These are phyloP conservation scores for Sporodiniella umbellata DNA, from an alignment of 371 early-diverging fungal species.

Conservation along the genomic window DNA sequence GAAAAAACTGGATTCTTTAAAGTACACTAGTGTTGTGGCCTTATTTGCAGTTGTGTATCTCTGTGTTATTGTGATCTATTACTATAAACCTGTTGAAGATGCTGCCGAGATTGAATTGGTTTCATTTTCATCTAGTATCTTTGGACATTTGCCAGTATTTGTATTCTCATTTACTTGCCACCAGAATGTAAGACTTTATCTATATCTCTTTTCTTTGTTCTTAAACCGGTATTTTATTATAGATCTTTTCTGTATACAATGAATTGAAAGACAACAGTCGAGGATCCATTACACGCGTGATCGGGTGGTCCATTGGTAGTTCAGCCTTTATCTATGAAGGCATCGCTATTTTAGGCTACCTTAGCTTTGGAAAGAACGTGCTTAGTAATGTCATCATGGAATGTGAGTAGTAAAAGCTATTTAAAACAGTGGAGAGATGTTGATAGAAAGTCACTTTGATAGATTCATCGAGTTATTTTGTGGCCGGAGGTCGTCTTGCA, in stretches of 20 bases:
- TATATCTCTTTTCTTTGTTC: too few species aligned
- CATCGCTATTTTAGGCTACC: conserved; percentile 91
- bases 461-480: conserved; percentile 68
- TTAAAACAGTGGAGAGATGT: neutral
- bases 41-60: conserved; percentile 89
- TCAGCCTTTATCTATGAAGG: conserved; percentile 84
- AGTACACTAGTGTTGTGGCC: conserved; percentile 92
- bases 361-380: conserved; percentile 91
- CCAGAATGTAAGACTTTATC: conserved; percentile 50
- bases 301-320: conserved; percentile 72
- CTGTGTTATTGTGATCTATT: conserved; percentile 79
- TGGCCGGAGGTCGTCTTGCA: conserved; percentile 86
- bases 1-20: conserved; percentile 87
- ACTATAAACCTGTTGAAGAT: conserved; percentile 58
- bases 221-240: too few species aligned
- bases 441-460: too few species aligned
- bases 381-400: conserved; percentile 87
- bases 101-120: conserved; percentile 40
- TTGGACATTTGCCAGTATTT: conserved; percentile 93
- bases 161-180: conserved; percentile 96
- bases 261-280: conserved; percentile 84
- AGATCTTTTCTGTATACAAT: conserved; percentile 92
- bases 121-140: conserved; percentile 58
- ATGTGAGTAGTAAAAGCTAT: conserved; percentile 50
- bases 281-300: conserved; percentile 59